These are phyloP conservation scores for Colletotrichum sp. DNA, from an alignment of 2,329 filamentous ascomycete genomes.

Conservation along the genomic window DNA sequence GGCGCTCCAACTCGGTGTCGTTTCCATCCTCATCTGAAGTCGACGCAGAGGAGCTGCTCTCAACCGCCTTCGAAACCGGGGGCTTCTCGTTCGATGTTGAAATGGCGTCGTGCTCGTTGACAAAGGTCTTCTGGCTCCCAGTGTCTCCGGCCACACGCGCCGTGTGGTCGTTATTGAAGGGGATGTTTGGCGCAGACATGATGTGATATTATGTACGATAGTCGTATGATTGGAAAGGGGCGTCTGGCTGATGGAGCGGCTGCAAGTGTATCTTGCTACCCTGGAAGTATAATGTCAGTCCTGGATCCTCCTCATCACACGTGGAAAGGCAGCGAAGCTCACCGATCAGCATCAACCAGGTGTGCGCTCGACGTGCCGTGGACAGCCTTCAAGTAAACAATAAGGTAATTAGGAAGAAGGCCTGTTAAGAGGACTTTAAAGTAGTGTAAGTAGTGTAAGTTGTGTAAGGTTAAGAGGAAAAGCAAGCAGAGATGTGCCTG, in stretches of 20 bases:
- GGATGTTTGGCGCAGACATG: background rate
- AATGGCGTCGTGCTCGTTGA: conserved; percentile 2
- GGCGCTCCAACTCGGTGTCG: conserved; percentile 21
- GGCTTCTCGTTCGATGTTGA: background rate
- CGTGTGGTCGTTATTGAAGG: background rate
- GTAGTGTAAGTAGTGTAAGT: background rate
- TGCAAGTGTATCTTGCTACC: conserved; percentile 14
- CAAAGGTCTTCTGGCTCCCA: conserved; percentile 19
- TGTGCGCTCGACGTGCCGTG: background rate
- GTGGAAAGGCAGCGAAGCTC: background rate
- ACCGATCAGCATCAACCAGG: conserved; percentile 19
- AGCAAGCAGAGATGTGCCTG: background rate
- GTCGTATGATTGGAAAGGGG: background rate
- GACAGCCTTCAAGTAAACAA: background rate
- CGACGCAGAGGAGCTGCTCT: background rate
- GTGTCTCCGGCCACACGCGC: background rate
- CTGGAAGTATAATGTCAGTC: background rate
- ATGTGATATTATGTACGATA: background rate
- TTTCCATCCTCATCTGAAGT: conserved; percentile 9
- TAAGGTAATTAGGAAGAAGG: background rate
- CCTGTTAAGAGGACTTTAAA: background rate
- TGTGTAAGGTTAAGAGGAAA: background rate
- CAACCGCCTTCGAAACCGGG: background rate
- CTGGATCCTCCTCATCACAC: background rate
- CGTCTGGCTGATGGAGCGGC: conserved; percentile 14